A percentile compares a stretch with the other conserved stretches of the same genome.
phyloP scores from a whole-genome alignment of 176 grass and related monocot genomes.

The Oryza officinalis region DNA sequence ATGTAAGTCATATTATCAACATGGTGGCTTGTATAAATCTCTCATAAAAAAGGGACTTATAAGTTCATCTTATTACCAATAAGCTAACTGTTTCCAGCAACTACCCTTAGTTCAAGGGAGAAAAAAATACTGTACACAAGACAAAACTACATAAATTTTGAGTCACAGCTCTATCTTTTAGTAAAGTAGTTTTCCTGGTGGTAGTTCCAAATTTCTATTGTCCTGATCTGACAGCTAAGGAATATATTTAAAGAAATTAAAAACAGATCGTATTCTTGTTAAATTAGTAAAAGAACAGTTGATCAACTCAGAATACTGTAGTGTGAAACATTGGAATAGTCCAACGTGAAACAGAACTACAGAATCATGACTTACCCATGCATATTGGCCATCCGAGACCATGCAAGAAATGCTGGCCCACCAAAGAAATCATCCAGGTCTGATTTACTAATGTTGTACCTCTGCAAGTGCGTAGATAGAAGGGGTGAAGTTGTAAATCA shows the following conservation, averaged over 20 bases:
- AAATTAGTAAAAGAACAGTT: not conserved
- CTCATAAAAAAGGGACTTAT: not conserved
- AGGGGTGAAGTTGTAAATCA: conserved; percentile 10
- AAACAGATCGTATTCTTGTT: not conserved
- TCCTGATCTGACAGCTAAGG: not conserved
- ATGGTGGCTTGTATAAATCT: not conserved
- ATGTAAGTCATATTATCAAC: not conserved
- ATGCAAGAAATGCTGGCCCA: conserved; percentile 75
- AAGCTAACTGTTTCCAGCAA: not conserved
- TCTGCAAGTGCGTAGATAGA: conserved; percentile 37
- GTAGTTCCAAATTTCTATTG: not conserved
- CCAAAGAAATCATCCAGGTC: conserved; percentile 76
- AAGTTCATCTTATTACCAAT: not conserved
- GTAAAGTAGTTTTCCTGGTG: too few species aligned
- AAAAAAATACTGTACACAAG: not conserved
- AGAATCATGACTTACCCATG: conserved; percentile 54
- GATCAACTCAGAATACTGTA: conserved; percentile 1
- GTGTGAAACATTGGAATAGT: not conserved
- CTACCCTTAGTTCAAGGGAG: not conserved
- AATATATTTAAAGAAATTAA: conserved; percentile 10
- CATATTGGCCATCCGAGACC: conserved; percentile 87
- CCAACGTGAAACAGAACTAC: not conserved
- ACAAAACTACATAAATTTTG: not conserved
- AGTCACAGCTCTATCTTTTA: not conserved
- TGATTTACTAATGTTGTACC: conserved; percentile 62